These are phyloP conservation scores for Gossypium schwendimanii DNA, from an alignment of 441 rosid species.

Conservation along the genomic window DNA sequence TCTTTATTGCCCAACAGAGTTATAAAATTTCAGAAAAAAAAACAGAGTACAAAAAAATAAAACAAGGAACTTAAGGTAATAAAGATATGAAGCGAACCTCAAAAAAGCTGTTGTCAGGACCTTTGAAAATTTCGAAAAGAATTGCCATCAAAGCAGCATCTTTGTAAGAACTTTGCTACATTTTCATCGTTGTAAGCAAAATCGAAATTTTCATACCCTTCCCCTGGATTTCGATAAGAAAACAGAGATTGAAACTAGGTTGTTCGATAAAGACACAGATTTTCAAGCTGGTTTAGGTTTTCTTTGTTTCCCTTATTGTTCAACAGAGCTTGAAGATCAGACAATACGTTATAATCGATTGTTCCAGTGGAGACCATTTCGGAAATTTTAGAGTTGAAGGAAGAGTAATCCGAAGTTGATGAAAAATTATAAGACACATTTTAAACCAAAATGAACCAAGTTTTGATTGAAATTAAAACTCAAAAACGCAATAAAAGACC, in stretches of 20 bases:
- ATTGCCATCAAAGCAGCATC: constrained; percentile 50
- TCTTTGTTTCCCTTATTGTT: constrained; percentile 11
- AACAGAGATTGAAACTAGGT: constrained; percentile 17
- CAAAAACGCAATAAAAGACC: too few relatives aligned
- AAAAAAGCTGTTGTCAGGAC: constrained; percentile 46
- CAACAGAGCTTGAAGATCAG: constrained; percentile 35
- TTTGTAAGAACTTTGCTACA: constrained; percentile 47
- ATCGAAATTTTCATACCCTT: constrained; percentile 29
- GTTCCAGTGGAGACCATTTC: constrained; percentile 39
- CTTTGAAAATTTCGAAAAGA: constrained; percentile 38
- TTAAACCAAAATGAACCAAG: not conserved
- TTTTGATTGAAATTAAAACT: not conserved
- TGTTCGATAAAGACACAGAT: constrained; percentile 32
- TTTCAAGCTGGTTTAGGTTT: constrained; percentile 45
- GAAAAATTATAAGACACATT: constrained; percentile 53
- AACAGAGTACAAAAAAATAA: not conserved
- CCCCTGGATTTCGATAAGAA: constrained; percentile 17
- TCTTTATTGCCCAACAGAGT: constrained; percentile 25
- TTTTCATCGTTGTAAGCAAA: constrained; percentile 34
- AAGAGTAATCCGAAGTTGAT: constrained; percentile 33
- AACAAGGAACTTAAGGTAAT: not conserved
- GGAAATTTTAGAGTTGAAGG: not conserved
- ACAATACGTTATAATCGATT: constrained; percentile 23
- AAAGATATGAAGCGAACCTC: constrained; percentile 28
- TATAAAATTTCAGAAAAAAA: not conserved